Conservation (phyloP, 768 basidiomycete genomes). For the Chlorophyllum brunneum region DNA sequence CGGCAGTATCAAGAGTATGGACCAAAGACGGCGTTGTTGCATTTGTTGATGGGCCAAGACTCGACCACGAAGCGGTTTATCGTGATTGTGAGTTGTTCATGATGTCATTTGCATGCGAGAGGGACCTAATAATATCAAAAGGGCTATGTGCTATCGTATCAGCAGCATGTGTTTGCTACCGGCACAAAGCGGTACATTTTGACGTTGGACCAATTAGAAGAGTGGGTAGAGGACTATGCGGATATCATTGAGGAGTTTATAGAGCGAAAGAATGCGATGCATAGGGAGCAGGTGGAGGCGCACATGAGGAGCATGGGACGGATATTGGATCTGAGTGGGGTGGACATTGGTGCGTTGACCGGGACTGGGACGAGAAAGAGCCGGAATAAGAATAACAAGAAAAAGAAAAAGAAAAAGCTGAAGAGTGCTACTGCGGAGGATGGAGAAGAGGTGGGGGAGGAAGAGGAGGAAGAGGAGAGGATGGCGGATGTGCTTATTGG, state of each 20-base stretch:
- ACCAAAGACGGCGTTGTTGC: constrained; percentile 11
- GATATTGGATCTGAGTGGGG: constrained; percentile 8
- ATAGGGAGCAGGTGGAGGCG: constrained; percentile 11
- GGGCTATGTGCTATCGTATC: constrained; percentile 14
- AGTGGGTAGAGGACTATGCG: constrained; percentile 13
- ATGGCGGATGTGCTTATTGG: constrained; percentile 6
- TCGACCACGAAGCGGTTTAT: constrained; percentile 14
- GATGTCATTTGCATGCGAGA: neutral
- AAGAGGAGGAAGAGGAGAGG: constrained; percentile 9
- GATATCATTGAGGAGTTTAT: constrained; percentile 13
- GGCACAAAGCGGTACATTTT: constrained; percentile 13
- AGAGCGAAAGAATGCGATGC: constrained; percentile 13
- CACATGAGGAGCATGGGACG: constrained; percentile 13
- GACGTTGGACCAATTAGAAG: constrained; percentile 11
- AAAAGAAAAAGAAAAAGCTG: constrained; percentile 9
- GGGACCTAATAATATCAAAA: neutral
- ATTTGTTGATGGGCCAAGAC: constrained; percentile 12
- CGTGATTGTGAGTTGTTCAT: constrained; percentile 7
- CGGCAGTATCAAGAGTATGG: constrained; percentile 13
- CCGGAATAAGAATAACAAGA: constrained; percentile 10
- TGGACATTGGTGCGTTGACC: constrained; percentile 5
- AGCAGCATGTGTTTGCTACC: constrained; percentile 15
- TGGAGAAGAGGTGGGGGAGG: neutral
- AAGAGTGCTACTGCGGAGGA: neutral
- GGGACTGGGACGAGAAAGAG: neutral